Evolutionary conservation across 2,329 filamentous ascomycete species (phyloP), one percentile per base, ranked within the genome.

Genomic region (Aspergillus fumigatiaffinis): DNA sequence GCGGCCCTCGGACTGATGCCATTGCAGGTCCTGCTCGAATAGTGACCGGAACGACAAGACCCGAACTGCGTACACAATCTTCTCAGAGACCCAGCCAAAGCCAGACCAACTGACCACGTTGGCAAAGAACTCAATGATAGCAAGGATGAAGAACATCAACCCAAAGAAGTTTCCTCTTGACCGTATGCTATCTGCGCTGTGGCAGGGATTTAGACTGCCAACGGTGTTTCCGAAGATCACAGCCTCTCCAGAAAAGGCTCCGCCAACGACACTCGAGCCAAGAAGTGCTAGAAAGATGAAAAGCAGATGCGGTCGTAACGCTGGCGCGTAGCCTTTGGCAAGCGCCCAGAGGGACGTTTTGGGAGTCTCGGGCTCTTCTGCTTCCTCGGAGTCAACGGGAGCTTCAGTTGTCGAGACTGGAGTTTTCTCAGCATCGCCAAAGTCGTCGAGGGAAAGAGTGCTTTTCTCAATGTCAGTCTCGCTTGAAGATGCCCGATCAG

Each of bases 1-100:
- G 25, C 87, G 81, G 4, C 80, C 81, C 23, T 83, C 79, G 0
- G 86, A 85, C 66, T 90, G 84, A 65, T 91, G 88, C 88, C 87
- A 91, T 58, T 87, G 80, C 50, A 89, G 74, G 59, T 86, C 84
- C 71, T 90, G 87, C 57, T 84, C 78, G 52, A 89, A 81, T 1
- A 90, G 73, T 0, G 87, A 84, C 2, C 85, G 81, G 67, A 90
- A 84, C 0, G 85, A 87, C 1, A 87, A 71, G 2, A 87, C 81
- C 53, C 87, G 80, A 9, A 88, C 81, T 48, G 79, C 82, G 68
- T 85, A 87, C 1, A 90, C 76, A 1, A 89, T 73, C 60, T 86
- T 84, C 68, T 91, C 87, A 0, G 87, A 83, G 0, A 85, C 75
- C 56, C 79, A 75, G 1, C 84, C 84, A 60, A 87, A 86, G 2